Conservation (phyloP, 1,284 basidiomycete genomes). For the Wallemia mellicola region DNA sequence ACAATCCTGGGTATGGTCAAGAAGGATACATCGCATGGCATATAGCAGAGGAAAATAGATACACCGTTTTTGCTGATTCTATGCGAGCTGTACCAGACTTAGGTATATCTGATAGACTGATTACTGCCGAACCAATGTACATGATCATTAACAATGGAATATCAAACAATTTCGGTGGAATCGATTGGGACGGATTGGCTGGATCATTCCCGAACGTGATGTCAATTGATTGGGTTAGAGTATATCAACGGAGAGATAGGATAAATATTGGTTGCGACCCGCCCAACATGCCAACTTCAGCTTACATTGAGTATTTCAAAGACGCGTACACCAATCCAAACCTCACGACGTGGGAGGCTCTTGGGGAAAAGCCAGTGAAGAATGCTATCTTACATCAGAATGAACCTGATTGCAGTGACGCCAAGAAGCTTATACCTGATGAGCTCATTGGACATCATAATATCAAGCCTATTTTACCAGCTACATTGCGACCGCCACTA, state of each 20-base stretch:
- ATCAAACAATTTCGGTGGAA: not conserved
- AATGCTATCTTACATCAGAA: not conserved
- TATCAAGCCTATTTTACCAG: not conserved
- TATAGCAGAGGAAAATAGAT: not conserved
- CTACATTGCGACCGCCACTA: not conserved
- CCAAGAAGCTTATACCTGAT: not conserved
- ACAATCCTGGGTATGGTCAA: not conserved
- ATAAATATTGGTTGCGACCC: not conserved
- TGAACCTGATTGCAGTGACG: not conserved
- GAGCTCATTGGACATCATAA: not conserved
- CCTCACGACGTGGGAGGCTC: not conserved
- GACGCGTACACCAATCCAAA: not conserved
- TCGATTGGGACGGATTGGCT: not conserved
- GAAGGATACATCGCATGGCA: not conserved
- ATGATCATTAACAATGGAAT: not conserved
- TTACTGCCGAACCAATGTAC: not conserved
- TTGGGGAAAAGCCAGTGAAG: not conserved
- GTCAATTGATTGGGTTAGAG: not conserved
- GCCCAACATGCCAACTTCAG: not conserved
- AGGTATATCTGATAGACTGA: not conserved
- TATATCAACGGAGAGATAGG: not conserved
- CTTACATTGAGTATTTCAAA: not conserved
- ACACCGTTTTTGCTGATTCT: not conserved
- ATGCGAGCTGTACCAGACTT: not conserved
- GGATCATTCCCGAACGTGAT: not conserved